A percentile compares a stretch with the other conserved stretches of the same genome.
Conservation (phyloP, 192 early-diverging fungal species). For the Entomortierella parvispora region DNA sequence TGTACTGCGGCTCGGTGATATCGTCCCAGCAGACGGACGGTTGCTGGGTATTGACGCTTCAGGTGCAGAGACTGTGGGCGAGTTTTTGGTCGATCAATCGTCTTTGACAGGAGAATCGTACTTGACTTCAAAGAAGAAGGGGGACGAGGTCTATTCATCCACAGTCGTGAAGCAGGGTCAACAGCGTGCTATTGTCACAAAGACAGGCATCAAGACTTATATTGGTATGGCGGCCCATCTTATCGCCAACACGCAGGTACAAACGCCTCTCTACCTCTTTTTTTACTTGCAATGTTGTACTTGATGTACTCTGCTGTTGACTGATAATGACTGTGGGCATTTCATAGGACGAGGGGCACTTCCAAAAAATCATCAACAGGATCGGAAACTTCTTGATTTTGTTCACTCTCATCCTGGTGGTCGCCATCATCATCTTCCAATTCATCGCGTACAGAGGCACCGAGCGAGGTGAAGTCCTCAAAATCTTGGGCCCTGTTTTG, state of each 20-base stretch:
- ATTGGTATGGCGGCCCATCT: conserved; percentile 80
- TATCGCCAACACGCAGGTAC: conserved; percentile 67
- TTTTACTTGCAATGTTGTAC: neutral
- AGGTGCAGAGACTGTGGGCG: conserved; percentile 61
- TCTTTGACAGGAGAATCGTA: conserved; percentile 82
- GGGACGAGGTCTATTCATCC: conserved; percentile 72
- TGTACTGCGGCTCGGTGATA: conserved; percentile 77
- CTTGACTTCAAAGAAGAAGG: conserved; percentile 65
- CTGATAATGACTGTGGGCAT: neutral
- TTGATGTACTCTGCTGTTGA: neutral
- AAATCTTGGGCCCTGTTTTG: conserved; percentile 67
- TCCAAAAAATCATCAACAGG: conserved; percentile 79
- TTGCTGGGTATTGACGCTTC: conserved; percentile 61
- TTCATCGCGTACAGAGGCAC: conserved; percentile 54
- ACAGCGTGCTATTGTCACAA: conserved; percentile 73
- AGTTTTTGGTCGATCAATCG: conserved; percentile 76
- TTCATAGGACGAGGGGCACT: conserved; percentile 70
- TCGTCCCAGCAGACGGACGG: conserved; percentile 77
- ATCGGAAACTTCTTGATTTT: conserved; percentile 84
- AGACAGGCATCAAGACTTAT: conserved; percentile 78
- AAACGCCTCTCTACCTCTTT: neutral
- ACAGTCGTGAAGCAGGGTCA: conserved; percentile 81
- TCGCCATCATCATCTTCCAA: conserved; percentile 64
- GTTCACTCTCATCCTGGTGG: conserved; percentile 60
- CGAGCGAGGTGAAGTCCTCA: conserved; percentile 64